Evolutionary conservation across 345 rosid genomes (phyloP).

Genomic region (Durio zibethinus): DNA sequence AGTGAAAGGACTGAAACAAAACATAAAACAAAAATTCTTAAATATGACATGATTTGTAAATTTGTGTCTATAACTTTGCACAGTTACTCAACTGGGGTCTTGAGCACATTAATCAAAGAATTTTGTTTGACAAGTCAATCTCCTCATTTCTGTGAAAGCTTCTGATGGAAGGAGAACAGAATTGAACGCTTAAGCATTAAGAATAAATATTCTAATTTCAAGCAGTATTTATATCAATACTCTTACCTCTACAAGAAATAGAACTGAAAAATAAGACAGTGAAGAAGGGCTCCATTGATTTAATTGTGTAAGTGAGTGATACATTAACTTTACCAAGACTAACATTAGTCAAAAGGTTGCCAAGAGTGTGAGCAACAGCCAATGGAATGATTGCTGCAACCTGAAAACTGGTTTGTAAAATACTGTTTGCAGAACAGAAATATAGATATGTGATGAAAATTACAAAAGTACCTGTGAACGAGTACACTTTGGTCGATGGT

Average conservation of each 20-base stretch:
- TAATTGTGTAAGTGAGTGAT: slow-evolving; percentile 92
- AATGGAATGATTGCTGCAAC: slow-evolving; percentile 60
- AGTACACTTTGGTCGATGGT: slow-evolving; percentile 54
- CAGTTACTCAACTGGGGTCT: not conserved
- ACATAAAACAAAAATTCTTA: not conserved
- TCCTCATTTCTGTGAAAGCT: not conserved
- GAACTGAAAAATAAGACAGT: slow-evolving; percentile 62
- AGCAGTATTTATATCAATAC: not conserved
- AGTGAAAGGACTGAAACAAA: not conserved
- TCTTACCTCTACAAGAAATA: slow-evolving; percentile 67
- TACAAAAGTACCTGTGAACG: slow-evolving; percentile 53
- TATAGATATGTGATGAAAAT: not conserved
- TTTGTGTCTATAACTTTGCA: not conserved
- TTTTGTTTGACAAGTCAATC: not conserved
- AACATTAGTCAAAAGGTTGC: slow-evolving; percentile 77
- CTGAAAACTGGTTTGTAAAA: slow-evolving; percentile 33
- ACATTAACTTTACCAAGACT: slow-evolving; percentile 76
- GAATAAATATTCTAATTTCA: too few species aligned
- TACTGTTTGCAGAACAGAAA: not conserved
- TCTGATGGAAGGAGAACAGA: not conserved
- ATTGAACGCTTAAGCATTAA: not conserved
- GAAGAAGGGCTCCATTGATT: slow-evolving; percentile 94
- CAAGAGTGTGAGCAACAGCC: slow-evolving; percentile 75
- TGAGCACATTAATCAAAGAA: not conserved
- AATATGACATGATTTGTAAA: not conserved